A percentile compares a stretch with the other conserved stretches of the same genome.
Evolutionary conservation across 169 alveolate genomes (phyloP).

Genomic region (Plasmodium cynomolgi): DNA sequence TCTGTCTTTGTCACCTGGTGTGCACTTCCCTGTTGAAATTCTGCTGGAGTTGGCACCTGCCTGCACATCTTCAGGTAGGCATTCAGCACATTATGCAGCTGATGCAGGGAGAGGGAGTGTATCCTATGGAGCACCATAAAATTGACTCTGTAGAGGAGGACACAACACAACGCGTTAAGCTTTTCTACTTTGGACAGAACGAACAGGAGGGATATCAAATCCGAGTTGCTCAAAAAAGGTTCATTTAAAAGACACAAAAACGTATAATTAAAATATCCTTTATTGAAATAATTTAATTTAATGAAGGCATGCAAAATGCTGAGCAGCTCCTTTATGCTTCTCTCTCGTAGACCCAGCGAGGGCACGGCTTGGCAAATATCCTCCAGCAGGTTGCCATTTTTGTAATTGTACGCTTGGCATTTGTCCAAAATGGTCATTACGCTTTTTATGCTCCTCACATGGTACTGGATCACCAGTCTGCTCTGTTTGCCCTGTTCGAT

Average conservation of each 20-base stretch:
- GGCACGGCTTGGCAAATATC: background rate
- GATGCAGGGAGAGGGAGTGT: conserved; percentile 25
- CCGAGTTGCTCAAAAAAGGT: background rate
- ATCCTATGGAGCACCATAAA: conserved; percentile 32
- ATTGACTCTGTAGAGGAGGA: conserved; percentile 31
- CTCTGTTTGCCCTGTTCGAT: background rate
- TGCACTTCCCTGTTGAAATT: background rate
- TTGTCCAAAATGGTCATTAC: conserved; percentile 12
- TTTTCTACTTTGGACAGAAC: conserved; percentile 3
- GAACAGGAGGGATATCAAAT: conserved; percentile 7
- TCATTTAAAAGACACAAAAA: background rate
- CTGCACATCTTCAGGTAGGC: conserved; percentile 9
- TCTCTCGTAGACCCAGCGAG: background rate
- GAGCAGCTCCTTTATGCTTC: conserved; percentile 3
- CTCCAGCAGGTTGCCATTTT: background rate
- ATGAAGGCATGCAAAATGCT: background rate
- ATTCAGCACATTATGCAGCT: conserved; percentile 28
- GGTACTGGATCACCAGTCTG: conserved; percentile 21
- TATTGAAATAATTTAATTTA: conserved; percentile 39
- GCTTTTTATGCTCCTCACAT: background rate
- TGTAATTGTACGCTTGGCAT: conserved; percentile 42
- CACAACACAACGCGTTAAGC: background rate
- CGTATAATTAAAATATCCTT: background rate
- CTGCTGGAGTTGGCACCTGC: background rate
- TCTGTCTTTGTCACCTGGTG: background rate